Evolutionary conservation across 148 eudicot species (phyloP), one percentile per base, ranked within the genome.

Genomic region (Chenopodium berlandieri): DNA sequence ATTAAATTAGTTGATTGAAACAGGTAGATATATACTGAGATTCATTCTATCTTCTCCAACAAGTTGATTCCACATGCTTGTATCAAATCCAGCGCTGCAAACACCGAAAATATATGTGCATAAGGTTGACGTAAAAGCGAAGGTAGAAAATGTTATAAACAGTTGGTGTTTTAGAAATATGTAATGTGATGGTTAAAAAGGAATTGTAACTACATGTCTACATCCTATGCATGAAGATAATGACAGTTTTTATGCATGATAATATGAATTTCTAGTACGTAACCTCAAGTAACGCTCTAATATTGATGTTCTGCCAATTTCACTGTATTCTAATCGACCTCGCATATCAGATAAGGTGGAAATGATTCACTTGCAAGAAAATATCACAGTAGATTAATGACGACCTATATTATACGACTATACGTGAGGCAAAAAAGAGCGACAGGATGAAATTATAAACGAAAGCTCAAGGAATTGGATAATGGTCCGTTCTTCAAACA

Each of bases 61-160:
- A 91, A 70, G 77, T 89, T 91, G 87, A 93, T 85, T 22, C 97
- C 97, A 80, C 87, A 93, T 25, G 93, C 94, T 75, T 90, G 89
- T 30, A 93, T 47, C 46, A 89, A 89, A 25, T 91, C 89, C 58
- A 93, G 88, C 16, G 91, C 97, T 91, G 92, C 87, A 90, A 81
- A 76, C 31, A 63, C 69, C n/a, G 0, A 77, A 69, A 69, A 30
- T 12, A 9, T 63, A 9, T 22, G 75, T 40, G 30, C 14, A 73
- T 44, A 19, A n/a, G 54, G 56, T 46, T 1, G 54, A 0, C 6
- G 37, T 14, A 31, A 19, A 70, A 16, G 62, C 48, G n/a, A 25
- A 13, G 22, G 37, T 37, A n/a, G 72, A 19, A 40, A 16, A 70
- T 31, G 73, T 0, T 6, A 56, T 56, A 56, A 40, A 56, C 20